Conservation (phyloP, 371 early-diverging fungal genomes). For the Lichtheimia corymbifera region DNA sequence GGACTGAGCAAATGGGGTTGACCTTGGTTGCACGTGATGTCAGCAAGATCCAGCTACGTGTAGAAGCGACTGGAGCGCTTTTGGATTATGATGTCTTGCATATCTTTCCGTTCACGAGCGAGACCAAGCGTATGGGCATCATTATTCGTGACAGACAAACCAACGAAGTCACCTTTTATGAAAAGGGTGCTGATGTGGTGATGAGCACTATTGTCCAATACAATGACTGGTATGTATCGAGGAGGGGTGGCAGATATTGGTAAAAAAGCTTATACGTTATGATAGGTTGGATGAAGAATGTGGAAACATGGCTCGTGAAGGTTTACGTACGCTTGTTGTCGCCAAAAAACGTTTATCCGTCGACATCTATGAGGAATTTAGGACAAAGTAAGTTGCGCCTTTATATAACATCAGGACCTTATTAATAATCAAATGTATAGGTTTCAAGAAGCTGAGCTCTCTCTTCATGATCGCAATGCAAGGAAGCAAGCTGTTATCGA, state of each 20-base stretch:
- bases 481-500: constrained; percentile 74
- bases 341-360: constrained; percentile 84
- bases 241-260: background rate
- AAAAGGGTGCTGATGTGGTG: constrained; percentile 98
- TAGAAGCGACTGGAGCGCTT: constrained; percentile 43
- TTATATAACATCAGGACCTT: background rate
- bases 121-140: constrained; percentile 99
- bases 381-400: constrained; percentile 31
- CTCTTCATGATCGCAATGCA: constrained; percentile 70
- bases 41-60: constrained; percentile 69
- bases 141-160: constrained; percentile 76
- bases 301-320: constrained; percentile 99
- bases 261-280: too few relatives aligned
- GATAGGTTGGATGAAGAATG: constrained; percentile 94
- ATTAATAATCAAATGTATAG: constrained; percentile 19
- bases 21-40: constrained; percentile 79
- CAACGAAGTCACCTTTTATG: constrained; percentile 80
- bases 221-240: constrained; percentile 86
- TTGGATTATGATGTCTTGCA: constrained; percentile 84
- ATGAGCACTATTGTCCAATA: constrained; percentile 92
- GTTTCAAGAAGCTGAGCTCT: constrained; percentile 76
- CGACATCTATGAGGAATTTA: constrained; percentile 72
- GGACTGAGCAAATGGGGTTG: constrained; percentile 92
- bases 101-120: constrained; percentile 97
- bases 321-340: constrained; percentile 97